phyloP scores from a whole-genome alignment of 768 basidiomycete genomes.

The Trametes sanguinea region DNA sequence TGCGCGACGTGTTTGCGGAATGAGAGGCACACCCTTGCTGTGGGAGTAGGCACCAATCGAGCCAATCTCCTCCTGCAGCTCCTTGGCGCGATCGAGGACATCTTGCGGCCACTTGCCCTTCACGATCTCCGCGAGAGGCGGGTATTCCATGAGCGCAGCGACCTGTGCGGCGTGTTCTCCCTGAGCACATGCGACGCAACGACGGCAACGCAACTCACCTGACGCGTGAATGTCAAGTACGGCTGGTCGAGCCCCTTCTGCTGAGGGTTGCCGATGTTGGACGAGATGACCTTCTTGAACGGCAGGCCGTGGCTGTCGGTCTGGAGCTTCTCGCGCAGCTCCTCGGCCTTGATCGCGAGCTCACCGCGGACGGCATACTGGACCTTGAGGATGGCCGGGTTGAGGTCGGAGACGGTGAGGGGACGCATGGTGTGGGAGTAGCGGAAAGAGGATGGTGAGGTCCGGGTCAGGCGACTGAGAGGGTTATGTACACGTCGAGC shows the following conservation, averaged over 20 bases:
- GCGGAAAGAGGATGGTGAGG: conserved; percentile 4
- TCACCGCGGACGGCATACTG: conserved; percentile 98
- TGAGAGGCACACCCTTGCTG: conserved; percentile 87
- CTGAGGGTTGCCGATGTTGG: conserved; percentile 98
- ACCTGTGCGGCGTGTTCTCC: conserved; percentile 48
- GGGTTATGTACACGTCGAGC: conserved; percentile 21
- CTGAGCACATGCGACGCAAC: too few relatives aligned
- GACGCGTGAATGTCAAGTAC: conserved; percentile 88
- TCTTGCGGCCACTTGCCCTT: conserved; percentile 82
- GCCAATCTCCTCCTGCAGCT: conserved; percentile 83
- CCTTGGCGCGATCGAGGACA: conserved; percentile 79
- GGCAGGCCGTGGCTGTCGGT: conserved; percentile 55
- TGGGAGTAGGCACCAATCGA: conserved; percentile 95
- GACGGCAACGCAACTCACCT: conserved; percentile 49
- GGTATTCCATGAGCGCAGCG: conserved; percentile 90
- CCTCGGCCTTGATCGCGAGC: conserved; percentile 92
- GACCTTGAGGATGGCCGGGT: conserved; percentile 82
- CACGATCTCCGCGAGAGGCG: conserved; percentile 76
- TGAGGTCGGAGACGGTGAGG: conserved; percentile 73
- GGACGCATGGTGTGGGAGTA: conserved; percentile 33
- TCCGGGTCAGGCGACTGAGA: conserved; percentile 17
- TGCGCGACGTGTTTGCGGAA: conserved; percentile 86
- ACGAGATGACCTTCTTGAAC: conserved; percentile 86
- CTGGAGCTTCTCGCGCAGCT: conserved; percentile 71
- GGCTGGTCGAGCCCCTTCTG: conserved; percentile 93